Evolutionary conservation across 2,329 filamentous ascomycete genomes (phyloP), one percentile per base, ranked within the genome.

Genomic region (Cladosporium sp.): DNA sequence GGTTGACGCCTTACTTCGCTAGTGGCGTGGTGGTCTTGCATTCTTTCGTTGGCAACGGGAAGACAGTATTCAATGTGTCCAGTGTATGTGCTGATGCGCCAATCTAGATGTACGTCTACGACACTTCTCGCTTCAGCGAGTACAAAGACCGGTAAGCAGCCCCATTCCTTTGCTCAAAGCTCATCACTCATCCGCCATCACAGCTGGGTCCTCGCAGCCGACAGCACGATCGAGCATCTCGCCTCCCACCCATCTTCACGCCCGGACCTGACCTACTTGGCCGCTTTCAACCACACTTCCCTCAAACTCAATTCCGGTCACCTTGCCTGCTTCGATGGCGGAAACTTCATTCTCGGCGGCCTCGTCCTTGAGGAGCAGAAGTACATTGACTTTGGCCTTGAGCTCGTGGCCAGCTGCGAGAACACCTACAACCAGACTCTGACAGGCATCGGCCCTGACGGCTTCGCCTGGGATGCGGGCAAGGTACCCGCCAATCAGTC

Each of bases 331-430:
- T 96, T 96, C 74, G 86, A 90, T 65, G 92, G 91, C 37, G 93
- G 93, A 18, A 96, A 89, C 77, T 92, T 96, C 79, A 88, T 96
- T 71, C 86, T 96, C 21, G 92, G 89, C 26, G 92, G 92, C 4
- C 84, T 90, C 28, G 86, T 89, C 0, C 85, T 96, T 44, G 78
- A 84, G 56, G 79, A 86, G 59, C 80, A 86, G 53, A 84, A 87
- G 23, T 93, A 94, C 77, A 82, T 90, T 62, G 80, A 91, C 57
- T 92, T 92, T 69, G 93, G 92, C 14, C 83, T 96, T 14, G 77
- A 83, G 7, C 85, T 96, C 28, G 87, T 91, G 5, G 82, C 88
- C 18, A 88, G 86, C 1, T 96, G 92, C 80, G 89, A 88, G 76
- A 86, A 86, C 35, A 93, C 91, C 0, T 96, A 96, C 79, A 80